Evolutionary conservation across 2,329 filamentous ascomycete species (phyloP).

Genomic region (Xylariaceae sp.): DNA sequence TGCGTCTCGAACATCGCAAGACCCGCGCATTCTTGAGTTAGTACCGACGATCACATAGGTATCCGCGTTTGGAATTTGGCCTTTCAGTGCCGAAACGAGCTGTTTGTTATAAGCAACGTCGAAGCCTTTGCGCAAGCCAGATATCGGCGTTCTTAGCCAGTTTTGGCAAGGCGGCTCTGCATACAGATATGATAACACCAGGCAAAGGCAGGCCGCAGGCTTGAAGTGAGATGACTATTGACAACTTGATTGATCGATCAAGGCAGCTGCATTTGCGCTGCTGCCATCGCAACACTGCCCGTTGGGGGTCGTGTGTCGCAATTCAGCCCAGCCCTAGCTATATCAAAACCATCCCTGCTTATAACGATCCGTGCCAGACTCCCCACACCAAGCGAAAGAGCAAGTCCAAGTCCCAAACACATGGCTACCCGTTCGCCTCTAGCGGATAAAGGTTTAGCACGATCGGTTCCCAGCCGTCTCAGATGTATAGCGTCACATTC

Average conservation of each 20-base stretch:
- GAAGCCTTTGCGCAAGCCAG: too few species aligned
- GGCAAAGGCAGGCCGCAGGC: too few species aligned
- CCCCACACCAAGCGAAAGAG: slow-evolving; percentile 15
- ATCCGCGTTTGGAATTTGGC: too few species aligned
- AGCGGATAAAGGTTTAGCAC: slow-evolving; percentile 26
- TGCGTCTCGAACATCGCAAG: too few species aligned
- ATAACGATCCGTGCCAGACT: slow-evolving; percentile 14
- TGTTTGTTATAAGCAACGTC: too few species aligned
- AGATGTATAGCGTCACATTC: slow-evolving; percentile 24
- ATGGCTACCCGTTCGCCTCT: slow-evolving; percentile 25
- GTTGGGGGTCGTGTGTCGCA: slow-evolving; percentile 1
- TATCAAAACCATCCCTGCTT: slow-evolving; percentile 12
- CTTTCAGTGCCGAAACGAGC: too few species aligned
- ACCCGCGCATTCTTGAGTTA: too few species aligned
- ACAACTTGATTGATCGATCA: background rate
- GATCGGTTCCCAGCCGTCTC: slow-evolving; percentile 22
- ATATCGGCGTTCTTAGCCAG: too few species aligned
- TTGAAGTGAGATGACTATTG: too few species aligned
- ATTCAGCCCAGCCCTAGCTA: slow-evolving; percentile 11
- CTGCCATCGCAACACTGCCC: slow-evolving; percentile 4
- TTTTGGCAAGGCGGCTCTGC: too few species aligned
- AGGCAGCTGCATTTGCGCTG: background rate
- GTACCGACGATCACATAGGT: too few species aligned
- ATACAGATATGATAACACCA: too few species aligned
- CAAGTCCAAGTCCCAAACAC: slow-evolving; percentile 21